phyloP scores from a whole-genome alignment of 345 rosid genomes.

The Noccaea bulbosa region DNA sequence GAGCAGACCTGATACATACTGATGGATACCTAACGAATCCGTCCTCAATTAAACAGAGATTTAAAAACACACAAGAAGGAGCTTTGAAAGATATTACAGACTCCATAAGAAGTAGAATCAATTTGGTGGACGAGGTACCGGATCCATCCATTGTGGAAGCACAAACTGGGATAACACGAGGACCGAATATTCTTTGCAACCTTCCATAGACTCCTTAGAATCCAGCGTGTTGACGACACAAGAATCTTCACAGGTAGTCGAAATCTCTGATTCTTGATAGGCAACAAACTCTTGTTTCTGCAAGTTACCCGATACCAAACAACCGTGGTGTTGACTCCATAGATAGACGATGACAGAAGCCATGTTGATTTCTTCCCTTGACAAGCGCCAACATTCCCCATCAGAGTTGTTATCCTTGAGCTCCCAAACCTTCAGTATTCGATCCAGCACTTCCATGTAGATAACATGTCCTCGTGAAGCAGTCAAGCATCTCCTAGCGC shows the following conservation, averaged over 20 bases:
- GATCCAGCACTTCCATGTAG: neutral
- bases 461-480: conserved; percentile 17
- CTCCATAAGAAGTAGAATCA: too few relatives aligned
- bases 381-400: conserved; percentile 3
- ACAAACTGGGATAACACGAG: conserved; percentile 14
- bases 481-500: conserved; percentile 31
- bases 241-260: neutral
- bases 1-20: too few relatives aligned
- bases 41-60: too few relatives aligned
- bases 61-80: too few relatives aligned
- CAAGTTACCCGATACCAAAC: neutral
- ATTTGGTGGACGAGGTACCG: too few relatives aligned
- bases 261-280: neutral
- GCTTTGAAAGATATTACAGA: too few relatives aligned
- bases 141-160: conserved; percentile 20
- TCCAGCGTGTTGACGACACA: neutral
- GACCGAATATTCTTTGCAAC: neutral
- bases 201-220: neutral
- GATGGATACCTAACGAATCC: too few relatives aligned
- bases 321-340: neutral
- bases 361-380: neutral
- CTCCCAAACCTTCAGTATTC: conserved; percentile 10
- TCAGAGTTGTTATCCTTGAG: neutral
- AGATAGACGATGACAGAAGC: conserved; percentile 10
- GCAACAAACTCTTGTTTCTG: neutral